Evolutionary conservation across 2,329 filamentous ascomycete species (phyloP), one percentile per base, ranked within the genome.

Genomic region (Fusarium pseudograminearum): DNA sequence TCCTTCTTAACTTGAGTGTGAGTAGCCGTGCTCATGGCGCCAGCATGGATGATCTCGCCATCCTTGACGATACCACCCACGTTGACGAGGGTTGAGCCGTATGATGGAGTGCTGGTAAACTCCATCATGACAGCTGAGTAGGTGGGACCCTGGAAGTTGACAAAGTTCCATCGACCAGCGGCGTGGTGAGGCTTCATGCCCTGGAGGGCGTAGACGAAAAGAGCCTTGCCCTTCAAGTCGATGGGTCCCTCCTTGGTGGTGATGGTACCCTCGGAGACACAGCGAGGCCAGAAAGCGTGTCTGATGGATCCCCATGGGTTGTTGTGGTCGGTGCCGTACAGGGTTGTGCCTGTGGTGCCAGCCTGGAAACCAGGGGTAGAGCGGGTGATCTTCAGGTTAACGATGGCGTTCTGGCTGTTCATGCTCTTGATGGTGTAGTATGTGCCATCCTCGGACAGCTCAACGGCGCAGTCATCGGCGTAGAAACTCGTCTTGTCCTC

Each of bases 171-270:
- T 69, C 88, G 89, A 31, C 92, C 90, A 66, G 95, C 94, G 63
- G 94, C 92, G 79, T 99, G 97, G 80, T 99, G 96, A 41, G 96
- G 96, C 87, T 99, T 99, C 95, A 98, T 98, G 79, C 94, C 96
- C 83, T 98, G 96, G 52, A 98, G 83, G 41, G 93, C 94, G 79
- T 96, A 91, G 71, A 91, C 86, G 81, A 94, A 95, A 75, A 97
- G 84, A 33, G 90, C 94, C 68, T 85, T 88, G 60, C 95, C 95
- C 76, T 89, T 91, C 79, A 97, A 90, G 78, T 97, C 91, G 67
- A 97, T 85, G 38, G 91, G 89, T 48, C 93, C 93, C 34, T 93
- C 89, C 74, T 92, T 87, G 64, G 94, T 97, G 69, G 92, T 89
- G 79, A 98, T 93, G 72, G 87, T 92, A 53, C 96, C 96, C 80